phyloP scores from a whole-genome alignment of 2,329 filamentous ascomycete species.

The Pseudogymnoascus sp. region DNA sequence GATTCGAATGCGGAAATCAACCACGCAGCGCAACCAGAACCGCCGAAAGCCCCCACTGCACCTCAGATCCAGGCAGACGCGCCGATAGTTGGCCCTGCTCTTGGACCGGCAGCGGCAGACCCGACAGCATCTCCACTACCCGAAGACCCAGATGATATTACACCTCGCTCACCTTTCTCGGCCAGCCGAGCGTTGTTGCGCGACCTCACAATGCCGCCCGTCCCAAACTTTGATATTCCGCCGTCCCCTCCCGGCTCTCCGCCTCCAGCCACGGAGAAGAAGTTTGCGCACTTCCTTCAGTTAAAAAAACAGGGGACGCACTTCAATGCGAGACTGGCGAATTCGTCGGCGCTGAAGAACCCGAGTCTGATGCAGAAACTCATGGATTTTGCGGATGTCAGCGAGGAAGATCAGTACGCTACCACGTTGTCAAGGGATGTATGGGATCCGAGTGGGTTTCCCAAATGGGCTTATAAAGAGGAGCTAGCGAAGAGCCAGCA shows the following conservation, averaged over 20 bases:
- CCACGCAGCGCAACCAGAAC: neutral
- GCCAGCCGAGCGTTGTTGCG: conserved; percentile 55
- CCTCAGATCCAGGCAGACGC: conserved; percentile 17
- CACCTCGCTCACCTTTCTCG: conserved; percentile 54
- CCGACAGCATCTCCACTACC: conserved; percentile 17
- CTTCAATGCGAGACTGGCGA: conserved; percentile 66
- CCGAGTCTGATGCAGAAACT: conserved; percentile 65
- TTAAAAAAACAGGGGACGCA: conserved; percentile 70
- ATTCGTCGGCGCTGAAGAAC: conserved; percentile 59
- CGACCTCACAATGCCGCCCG: conserved; percentile 62
- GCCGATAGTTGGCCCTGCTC: conserved; percentile 23
- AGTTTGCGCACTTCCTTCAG: conserved; percentile 64
- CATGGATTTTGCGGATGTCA: conserved; percentile 56
- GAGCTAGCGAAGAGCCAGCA: conserved; percentile 39
- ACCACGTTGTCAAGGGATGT: conserved; percentile 49
- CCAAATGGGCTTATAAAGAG: conserved; percentile 44
- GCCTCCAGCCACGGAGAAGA: conserved; percentile 45
- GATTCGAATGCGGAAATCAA: conserved; percentile 12
- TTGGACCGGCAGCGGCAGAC: conserved; percentile 23
- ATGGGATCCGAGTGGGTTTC: conserved; percentile 51
- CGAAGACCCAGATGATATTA: conserved; percentile 21
- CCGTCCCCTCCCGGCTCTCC: conserved; percentile 60
- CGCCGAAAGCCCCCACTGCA: neutral
- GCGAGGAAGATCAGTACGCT: conserved; percentile 51
- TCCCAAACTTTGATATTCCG: conserved; percentile 66